Evolutionary conservation across 257 asterid genomes (phyloP).

Genomic region (Leonotis leonurus): DNA sequence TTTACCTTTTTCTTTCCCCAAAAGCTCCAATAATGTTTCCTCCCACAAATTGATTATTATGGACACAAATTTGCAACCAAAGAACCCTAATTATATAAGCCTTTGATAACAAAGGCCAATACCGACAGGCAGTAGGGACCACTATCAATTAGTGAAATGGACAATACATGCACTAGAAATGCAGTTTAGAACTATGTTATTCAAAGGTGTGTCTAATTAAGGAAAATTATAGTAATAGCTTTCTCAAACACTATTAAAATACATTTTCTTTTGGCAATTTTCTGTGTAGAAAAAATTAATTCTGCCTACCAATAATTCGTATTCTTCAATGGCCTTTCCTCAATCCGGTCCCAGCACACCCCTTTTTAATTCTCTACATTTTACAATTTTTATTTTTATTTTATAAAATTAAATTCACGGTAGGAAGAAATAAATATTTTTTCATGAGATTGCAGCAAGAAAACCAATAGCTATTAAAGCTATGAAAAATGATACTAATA

Average conservation of each 20-base stretch:
- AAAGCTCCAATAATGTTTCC: constrained; percentile 1
- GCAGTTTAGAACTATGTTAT: too few species aligned
- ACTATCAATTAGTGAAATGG: neutral
- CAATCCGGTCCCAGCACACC: neutral
- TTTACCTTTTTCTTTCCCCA: neutral
- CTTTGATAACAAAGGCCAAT: neutral
- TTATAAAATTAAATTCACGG: constrained; percentile 16
- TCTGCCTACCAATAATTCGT: constrained; percentile 15
- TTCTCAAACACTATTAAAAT: neutral
- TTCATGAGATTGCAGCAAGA: neutral
- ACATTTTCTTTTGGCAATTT: neutral
- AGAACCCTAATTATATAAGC: constrained; percentile 1
- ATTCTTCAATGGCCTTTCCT: constrained; percentile 3
- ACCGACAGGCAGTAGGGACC: neutral
- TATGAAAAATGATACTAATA: constrained; percentile 1
- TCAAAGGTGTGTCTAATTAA: constrained; percentile 7
- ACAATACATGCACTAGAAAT: neutral
- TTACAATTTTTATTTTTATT: neutral
- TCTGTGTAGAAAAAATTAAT: neutral
- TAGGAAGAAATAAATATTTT: constrained; percentile 8
- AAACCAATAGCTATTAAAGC: too few species aligned
- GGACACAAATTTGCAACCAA: constrained; percentile 4
- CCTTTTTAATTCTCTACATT: too few species aligned
- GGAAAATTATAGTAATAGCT: neutral
- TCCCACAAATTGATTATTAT: neutral